phyloP scores from a whole-genome alignment of 2,329 filamentous ascomycete species.

The Annulohypoxylon truncatum region DNA sequence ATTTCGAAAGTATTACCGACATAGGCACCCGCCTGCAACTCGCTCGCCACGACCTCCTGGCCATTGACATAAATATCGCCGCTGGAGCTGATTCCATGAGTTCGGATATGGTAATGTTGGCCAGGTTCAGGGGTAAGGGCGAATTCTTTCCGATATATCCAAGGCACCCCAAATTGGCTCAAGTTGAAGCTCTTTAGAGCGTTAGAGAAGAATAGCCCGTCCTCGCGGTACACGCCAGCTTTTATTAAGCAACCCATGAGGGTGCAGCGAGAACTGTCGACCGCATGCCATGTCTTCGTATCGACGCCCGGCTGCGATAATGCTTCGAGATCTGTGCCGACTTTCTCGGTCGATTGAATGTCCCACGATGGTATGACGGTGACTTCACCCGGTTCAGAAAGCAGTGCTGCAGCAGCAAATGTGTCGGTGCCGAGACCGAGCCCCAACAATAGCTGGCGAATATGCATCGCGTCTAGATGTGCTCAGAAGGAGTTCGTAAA shows the following conservation, averaged over 20 bases:
- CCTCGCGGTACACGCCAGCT: conserved; percentile 63
- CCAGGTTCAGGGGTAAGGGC: conserved; percentile 49
- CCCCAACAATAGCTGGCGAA: conserved; percentile 29
- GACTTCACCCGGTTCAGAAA: conserved; percentile 39
- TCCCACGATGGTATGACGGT: conserved; percentile 59
- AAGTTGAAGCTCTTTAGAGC: conserved; percentile 58
- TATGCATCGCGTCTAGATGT: conserved; percentile 35
- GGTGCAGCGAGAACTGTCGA: conserved; percentile 61
- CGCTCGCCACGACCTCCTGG: conserved; percentile 59
- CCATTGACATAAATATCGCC: conserved; percentile 72
- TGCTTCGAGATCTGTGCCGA: conserved; percentile 50
- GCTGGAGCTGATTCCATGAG: conserved; percentile 69
- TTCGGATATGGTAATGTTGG: conserved; percentile 64
- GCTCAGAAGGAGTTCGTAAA: neutral
- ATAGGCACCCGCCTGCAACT: conserved; percentile 66
- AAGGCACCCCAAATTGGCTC: conserved; percentile 63
- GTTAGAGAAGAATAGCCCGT: conserved; percentile 65
- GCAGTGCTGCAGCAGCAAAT: conserved; percentile 26
- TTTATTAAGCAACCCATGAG: conserved; percentile 68
- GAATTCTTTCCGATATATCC: conserved; percentile 70
- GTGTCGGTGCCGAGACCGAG: conserved; percentile 33
- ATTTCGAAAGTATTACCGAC: conserved; percentile 67
- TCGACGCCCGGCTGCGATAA: conserved; percentile 59
- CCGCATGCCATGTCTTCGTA: conserved; percentile 63
- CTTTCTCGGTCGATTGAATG: conserved; percentile 58